Evolutionary conservation across 2,329 filamentous ascomycete genomes (phyloP).

Genomic region (Elsinoe ampelina): DNA sequence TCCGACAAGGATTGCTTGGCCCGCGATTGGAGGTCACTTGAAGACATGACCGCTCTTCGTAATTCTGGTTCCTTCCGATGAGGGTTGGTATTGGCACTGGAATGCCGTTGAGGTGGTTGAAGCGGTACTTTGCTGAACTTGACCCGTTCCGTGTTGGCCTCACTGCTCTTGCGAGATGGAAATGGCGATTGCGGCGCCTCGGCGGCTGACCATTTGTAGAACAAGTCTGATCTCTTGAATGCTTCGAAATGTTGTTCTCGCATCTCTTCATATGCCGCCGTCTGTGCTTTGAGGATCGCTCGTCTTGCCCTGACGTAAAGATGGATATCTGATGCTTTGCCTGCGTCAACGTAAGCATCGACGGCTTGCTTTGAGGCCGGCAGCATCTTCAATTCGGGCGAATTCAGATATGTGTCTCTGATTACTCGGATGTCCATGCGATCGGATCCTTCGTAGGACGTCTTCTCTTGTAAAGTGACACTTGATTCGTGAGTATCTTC

Average conservation of each 20-base stretch:
- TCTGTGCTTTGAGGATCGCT: constrained; percentile 74
- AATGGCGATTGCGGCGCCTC: constrained; percentile 47
- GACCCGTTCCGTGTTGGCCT: background rate
- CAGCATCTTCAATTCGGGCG: constrained; percentile 69
- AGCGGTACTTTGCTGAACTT: constrained; percentile 7
- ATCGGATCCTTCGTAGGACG: constrained; percentile 74
- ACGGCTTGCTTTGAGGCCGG: constrained; percentile 61
- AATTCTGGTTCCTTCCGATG: constrained; percentile 38
- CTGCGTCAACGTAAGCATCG: constrained; percentile 67
- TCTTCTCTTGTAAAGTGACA: constrained; percentile 33
- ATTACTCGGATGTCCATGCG: constrained; percentile 84
- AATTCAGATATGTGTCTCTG: constrained; percentile 77
- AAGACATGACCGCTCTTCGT: constrained; percentile 51
- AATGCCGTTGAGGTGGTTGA: constrained; percentile 10
- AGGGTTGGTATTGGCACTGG: background rate
- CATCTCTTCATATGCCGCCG: constrained; percentile 74
- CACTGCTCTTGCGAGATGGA: background rate
- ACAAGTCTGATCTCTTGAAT: constrained; percentile 89
- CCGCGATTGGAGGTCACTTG: constrained; percentile 44
- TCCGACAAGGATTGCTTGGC: constrained; percentile 27
- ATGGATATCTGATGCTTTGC: constrained; percentile 62
- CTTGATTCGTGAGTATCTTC: constrained; percentile 66
- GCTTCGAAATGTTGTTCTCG: constrained; percentile 67
- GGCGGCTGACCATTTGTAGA: constrained; percentile 89
- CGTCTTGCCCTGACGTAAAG: constrained; percentile 79